Evolutionary conservation across 1,284 basidiomycete species (phyloP), one percentile per base, ranked within the genome.

Genomic region (Moesziomyces sp.): DNA sequence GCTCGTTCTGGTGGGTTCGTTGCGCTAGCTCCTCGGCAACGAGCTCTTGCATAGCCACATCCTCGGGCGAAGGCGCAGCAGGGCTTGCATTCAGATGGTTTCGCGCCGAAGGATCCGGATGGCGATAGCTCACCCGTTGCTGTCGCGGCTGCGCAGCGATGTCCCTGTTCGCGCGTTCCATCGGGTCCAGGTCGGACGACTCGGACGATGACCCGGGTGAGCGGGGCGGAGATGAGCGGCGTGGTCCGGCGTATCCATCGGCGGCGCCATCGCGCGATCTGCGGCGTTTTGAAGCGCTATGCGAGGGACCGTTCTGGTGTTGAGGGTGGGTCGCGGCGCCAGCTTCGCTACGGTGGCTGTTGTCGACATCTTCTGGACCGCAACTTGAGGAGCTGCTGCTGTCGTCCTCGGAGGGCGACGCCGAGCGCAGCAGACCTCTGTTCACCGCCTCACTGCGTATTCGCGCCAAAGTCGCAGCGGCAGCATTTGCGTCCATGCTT

Each of bases 171-270:
- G 38, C 50, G 5, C 38, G 38, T 18, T 52, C 50, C 50, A 52
- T 52, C 6, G 38, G 50, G n/a, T 52, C 50, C 16, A 52, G 23
- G 14, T 52, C 50, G 38, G 50, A 52, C 19, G 50, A 52, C 40
- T 49, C 48, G 8, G 50, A 52, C 6, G 38, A 52, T 7, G 50
- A 42, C 21, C 24, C 38, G 5, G 38, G 23, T n/a, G 40, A 49
- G 16, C 4, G 28, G 0, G 28, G 28, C 9, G 21, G 18, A n/a
- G 30, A n/a, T 30, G 28, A 34, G 28, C 26, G 8, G 5, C 28
- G 18, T 23, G 13, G 23, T 6, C 26, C 11, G 5, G 46, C 23
- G 46, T 28, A 13, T 46, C 11, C 13, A 18, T 10, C 46, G 16
- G 10, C 13, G 23, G 11, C 13, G 13, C 23, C 24, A 26, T 26